These are phyloP conservation scores for Lophiotrema nucula DNA, from an alignment of 495 filamentous ascomycete species.

Conservation along the genomic window DNA sequence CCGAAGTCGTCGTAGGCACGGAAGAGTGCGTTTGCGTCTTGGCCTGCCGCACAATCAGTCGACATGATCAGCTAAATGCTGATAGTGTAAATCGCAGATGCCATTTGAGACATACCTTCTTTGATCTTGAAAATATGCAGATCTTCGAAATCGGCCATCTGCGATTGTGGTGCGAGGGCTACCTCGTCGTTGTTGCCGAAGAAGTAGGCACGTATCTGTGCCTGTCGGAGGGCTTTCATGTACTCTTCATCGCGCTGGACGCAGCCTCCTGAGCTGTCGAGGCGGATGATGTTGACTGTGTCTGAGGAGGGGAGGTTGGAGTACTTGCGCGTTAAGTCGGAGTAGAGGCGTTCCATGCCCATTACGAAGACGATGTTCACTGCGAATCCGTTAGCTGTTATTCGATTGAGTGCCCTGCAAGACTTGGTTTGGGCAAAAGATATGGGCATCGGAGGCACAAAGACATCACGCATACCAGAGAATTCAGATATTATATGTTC, in stretches of 20 bases:
- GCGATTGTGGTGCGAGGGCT: constrained; percentile 80
- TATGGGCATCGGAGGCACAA: background rate
- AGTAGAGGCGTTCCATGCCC: constrained; percentile 78
- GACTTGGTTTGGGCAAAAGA: background rate
- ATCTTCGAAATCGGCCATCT: constrained; percentile 70
- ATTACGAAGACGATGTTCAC: constrained; percentile 79
- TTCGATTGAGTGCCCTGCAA: too few species aligned
- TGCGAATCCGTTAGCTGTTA: constrained; percentile 30
- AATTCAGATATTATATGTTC: constrained; percentile 86
- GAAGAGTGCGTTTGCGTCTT: constrained; percentile 8
- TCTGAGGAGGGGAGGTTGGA: constrained; percentile 65
- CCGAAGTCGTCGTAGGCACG: constrained; percentile 50
- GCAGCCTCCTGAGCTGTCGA: constrained; percentile 86
- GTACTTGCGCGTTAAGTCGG: constrained; percentile 73
- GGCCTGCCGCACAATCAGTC: too few species aligned
- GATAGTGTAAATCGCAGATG: too few species aligned
- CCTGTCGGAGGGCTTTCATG: constrained; percentile 66
- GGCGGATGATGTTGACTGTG: constrained; percentile 67
- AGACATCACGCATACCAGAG: constrained; percentile 54
- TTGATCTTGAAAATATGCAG: constrained; percentile 66
- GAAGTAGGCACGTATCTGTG: constrained; percentile 86
- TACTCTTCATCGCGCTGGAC: constrained; percentile 76
- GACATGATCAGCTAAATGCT: too few species aligned
- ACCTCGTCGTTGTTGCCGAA: constrained; percentile 71
- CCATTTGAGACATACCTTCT: constrained; percentile 53